Evolutionary conservation across 345 rosid genomes (phyloP), one percentile per base, ranked within the genome.

Genomic region (Boechera divaricarpa): DNA sequence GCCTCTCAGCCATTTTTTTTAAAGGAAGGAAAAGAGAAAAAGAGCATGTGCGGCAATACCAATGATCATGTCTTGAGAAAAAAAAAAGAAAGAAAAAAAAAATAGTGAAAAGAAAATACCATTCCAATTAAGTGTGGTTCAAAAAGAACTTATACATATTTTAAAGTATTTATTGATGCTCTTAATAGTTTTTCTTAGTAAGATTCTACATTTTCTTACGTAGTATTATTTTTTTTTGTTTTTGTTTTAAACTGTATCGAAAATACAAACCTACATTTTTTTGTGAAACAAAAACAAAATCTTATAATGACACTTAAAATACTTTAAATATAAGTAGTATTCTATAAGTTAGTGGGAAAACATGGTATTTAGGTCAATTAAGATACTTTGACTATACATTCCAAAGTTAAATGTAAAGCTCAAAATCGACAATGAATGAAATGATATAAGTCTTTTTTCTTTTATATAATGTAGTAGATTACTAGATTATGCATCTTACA

Each of bases 11-110:
- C 35, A 63, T 60, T 47, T 47, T 29, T 35, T 64, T 28, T 0
- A 64, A 33, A 64, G 44, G 33, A 63, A 51, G 42, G 29, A 51
- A 42, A 51, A 12, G 38, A 62, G 31, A 71, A 70, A 65, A 77
- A 21, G 67, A 64, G 31, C 67, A 64, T 77, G 72, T 77, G 72
- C 21, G 28, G 35, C 49, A 69, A 48, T 47, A 31, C 62, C 72
- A 77, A 57, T 64, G 36, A 77, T 77, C 72, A 33, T 45, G 42
- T 77, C 66, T 63, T 35, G 3, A 24, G 31, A 44, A 10, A 13
- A 18, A 29, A 13, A 18, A 11, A 26, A 53, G 6, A 9, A 18
- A 48, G 12, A 42, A 18, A 15, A 49, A 61, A 10, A 6, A 18
- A 18, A 18, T 18, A 18, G 21, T 38, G 44, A 48, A 73, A 42